These are phyloP conservation scores for Fusarium sterilihyphosum DNA, from an alignment of 2,329 filamentous ascomycete genomes.

Conservation along the genomic window DNA sequence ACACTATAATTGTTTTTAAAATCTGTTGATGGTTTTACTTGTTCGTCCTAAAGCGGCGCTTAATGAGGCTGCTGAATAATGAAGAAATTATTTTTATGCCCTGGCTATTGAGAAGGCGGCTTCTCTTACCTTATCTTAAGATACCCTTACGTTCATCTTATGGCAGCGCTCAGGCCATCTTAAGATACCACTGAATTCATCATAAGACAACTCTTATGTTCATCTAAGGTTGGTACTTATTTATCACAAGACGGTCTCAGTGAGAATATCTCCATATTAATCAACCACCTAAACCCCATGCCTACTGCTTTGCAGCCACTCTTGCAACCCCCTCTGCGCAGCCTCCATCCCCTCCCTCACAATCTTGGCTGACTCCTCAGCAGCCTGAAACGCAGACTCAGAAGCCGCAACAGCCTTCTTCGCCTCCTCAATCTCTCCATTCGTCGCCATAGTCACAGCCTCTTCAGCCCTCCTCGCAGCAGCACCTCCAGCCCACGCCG, in stretches of 20 bases:
- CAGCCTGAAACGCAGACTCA: conserved; percentile 11
- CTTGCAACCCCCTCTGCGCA: conserved; percentile 19
- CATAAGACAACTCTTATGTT: fast-evolving
- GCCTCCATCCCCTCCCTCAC: conserved; percentile 20
- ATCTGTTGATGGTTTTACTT: too few species aligned
- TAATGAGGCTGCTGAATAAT: too few species aligned
- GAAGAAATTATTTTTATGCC: too few species aligned
- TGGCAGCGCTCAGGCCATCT: too few species aligned
- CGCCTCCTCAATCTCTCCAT: conserved; percentile 10
- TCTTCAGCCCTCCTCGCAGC: conserved; percentile 19
- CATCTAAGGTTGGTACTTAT: fast-evolving
- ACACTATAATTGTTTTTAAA: too few species aligned
- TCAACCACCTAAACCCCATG: neutral
- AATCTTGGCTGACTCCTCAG: conserved; percentile 6
- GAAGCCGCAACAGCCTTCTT: conserved; percentile 12
- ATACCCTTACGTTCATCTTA: neutral
- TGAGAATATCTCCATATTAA: fast-evolving
- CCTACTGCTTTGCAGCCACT: conserved; percentile 27
- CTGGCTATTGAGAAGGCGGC: too few species aligned
- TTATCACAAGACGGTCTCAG: neutral
- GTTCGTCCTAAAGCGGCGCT: too few species aligned
- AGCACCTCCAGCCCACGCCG: conserved; percentile 10
- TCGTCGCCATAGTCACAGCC: conserved; percentile 12
- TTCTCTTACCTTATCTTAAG: too few species aligned
- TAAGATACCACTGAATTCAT: neutral